phyloP scores from a whole-genome alignment of 2,329 filamentous ascomycete species.

The Parafenestella ontariensis region DNA sequence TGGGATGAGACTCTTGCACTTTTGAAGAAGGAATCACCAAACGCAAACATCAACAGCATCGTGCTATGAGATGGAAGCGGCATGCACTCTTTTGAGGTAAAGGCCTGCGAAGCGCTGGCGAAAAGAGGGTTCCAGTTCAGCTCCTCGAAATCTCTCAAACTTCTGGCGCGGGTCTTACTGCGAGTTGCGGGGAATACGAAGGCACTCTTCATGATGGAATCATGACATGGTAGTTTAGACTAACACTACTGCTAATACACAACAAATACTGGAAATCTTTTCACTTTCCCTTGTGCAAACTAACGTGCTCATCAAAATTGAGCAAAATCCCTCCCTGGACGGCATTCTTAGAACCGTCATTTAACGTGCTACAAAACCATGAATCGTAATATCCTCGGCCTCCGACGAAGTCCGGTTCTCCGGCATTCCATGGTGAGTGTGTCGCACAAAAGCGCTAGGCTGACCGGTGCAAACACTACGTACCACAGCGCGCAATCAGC shows the following conservation, averaged over 20 bases:
- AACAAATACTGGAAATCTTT: background rate
- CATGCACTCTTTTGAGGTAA: too few species aligned
- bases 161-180: background rate
- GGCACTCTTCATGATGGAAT: background rate
- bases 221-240: background rate
- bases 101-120: too few species aligned
- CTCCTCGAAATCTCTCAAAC: background rate
- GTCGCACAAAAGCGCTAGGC: background rate
- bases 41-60: background rate
- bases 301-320: too few species aligned
- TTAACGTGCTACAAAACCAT: too few species aligned
- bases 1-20: conserved; percentile 50
- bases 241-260: background rate
- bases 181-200: background rate
- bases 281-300: background rate
- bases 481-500: background rate
- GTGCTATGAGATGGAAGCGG: background rate
- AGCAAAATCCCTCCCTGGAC: too few species aligned
- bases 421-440: too few species aligned
- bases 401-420: too few species aligned
- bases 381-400: too few species aligned
- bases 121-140: too few species aligned
- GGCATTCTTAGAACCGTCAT: too few species aligned
- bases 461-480: background rate
- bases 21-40: conserved; percentile 6